Base-by-base conservation (phyloP, 768 basidiomycete species). In the Amanita subjunquillea region DNA sequence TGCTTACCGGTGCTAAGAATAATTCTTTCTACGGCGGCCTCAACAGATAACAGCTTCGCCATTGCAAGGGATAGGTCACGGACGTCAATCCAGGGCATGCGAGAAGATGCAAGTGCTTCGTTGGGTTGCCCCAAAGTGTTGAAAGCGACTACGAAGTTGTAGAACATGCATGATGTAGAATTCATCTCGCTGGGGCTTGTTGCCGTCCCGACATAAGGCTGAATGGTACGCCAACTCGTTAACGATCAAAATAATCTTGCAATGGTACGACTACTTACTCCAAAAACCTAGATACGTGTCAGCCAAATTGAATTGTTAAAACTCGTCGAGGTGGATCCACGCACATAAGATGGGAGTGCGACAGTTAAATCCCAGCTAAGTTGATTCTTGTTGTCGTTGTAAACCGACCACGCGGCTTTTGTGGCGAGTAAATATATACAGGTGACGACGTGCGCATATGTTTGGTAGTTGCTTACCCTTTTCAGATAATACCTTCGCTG, bases 401-500 rank as follows among this genome's bases (percentile, higher is more conserved):
- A 61, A 56, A 74, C 72, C 0, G 69, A 64, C 72, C 70, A 74
- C 12, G 69, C 70, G 20, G 75, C 75, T 76, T 17, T 17, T 1
- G 17, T 1, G 1, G 17, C 1, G 17, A 17, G 30, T 20, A 3
- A 13, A 12, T 12, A 10, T 22, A 9, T 37, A 39, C 6, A n/a
- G 23, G 8, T n/a, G 23, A 17, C n/a, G 15, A 20, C 8, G 17
- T 17, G 17, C 1, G 32, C 13, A 4, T 8, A 27, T 8, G 15
- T 8, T 1, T 17, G n/a, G 25, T 12, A 13, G 15, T 27, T 3
- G 8, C 41, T 6, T 51, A 75, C 80, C 73, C 65, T 68, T 71
- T 65, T 90, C 87, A 0, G 84, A 81, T 1, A 85, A 67, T 2
- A 71, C 74, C 68, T 89, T 88, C n/a, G 77, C 77, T 2, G 80